A percentile compares a stretch with the other conserved stretches of the same genome.
Evolutionary conservation across 257 asterid genomes (phyloP).

Genomic region (Salvia splendens): DNA sequence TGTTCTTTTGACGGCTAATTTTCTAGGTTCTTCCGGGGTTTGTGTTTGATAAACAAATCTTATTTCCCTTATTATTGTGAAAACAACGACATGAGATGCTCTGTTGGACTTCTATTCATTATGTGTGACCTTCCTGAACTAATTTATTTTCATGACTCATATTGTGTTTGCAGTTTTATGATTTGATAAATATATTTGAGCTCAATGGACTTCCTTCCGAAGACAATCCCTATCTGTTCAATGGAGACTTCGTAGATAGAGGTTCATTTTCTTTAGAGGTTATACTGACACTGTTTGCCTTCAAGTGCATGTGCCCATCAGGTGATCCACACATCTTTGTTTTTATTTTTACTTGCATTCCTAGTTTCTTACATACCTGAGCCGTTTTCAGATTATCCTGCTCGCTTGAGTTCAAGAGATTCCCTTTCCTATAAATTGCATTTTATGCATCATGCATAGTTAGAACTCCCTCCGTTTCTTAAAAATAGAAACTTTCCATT

Average conservation of each 20-base stretch:
- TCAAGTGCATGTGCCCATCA: constrained; percentile 98
- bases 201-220: constrained; percentile 98
- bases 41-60: constrained; percentile 22
- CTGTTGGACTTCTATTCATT: constrained; percentile 15
- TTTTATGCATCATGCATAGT: constrained; percentile 10
- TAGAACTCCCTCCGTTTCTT: neutral
- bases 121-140: constrained; percentile 23
- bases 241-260: constrained; percentile 98
- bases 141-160: constrained; percentile 29
- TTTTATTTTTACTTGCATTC: neutral
- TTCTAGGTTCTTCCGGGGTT: constrained; percentile 18
- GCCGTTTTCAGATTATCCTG: neutral
- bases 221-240: constrained; percentile 95
- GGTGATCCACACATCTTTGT: constrained; percentile 46
- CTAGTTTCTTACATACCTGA: constrained; percentile 3
- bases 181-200: constrained; percentile 89
- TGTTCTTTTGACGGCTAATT: constrained; percentile 7
- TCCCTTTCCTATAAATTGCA: constrained; percentile 1
- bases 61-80: constrained; percentile 12
- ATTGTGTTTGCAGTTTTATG: constrained; percentile 78
- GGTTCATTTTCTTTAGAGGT: constrained; percentile 96
- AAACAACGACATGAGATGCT: constrained; percentile 6
- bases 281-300: constrained; percentile 89
- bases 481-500: too few species aligned
- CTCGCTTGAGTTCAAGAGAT: neutral